A percentile compares a stretch with the other conserved stretches of the same genome.
Conservation (phyloP, 2,329 filamentous ascomycete species). For the Leptosphaerulina australis region DNA sequence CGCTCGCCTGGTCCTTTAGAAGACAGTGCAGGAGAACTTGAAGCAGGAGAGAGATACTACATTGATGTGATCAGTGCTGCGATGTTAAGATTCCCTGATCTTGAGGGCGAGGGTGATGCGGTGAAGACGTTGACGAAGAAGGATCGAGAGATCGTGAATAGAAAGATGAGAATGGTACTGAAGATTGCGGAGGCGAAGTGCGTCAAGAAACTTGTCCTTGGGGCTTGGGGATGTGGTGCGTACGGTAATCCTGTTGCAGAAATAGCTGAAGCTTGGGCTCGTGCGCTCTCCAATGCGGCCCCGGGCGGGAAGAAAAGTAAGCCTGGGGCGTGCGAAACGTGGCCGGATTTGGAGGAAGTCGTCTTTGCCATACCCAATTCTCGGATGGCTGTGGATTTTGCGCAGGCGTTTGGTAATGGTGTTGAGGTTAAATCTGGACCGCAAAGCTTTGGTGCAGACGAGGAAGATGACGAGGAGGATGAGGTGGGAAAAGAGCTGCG, state of each 20-base stretch:
- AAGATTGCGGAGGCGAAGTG: conserved; percentile 56
- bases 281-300: conserved; percentile 25
- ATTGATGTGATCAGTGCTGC: conserved; percentile 65
- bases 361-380: conserved; percentile 64
- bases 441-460: conserved; percentile 49
- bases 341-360: conserved; percentile 58
- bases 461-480: conserved; percentile 31
- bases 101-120: conserved; percentile 51
- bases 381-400: conserved; percentile 61
- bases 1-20: conserved; percentile 44
- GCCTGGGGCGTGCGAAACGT: conserved; percentile 36
- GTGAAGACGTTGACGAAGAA: conserved; percentile 40
- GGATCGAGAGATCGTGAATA: conserved; percentile 58
- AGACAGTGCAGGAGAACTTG: conserved; percentile 48
- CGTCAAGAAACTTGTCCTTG: conserved; percentile 60
- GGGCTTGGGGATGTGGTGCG: conserved; percentile 69
- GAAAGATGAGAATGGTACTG: conserved; percentile 65
- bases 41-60: conserved; percentile 61
- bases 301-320: conserved; percentile 36
- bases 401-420: conserved; percentile 54
- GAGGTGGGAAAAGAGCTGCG: conserved; percentile 39
- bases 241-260: conserved; percentile 67
- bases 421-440: conserved; percentile 47
- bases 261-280: conserved; percentile 62
- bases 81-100: conserved; percentile 64